Conservation (phyloP, 2,329 filamentous ascomycete species). For the Elsinoe arachidis region DNA sequence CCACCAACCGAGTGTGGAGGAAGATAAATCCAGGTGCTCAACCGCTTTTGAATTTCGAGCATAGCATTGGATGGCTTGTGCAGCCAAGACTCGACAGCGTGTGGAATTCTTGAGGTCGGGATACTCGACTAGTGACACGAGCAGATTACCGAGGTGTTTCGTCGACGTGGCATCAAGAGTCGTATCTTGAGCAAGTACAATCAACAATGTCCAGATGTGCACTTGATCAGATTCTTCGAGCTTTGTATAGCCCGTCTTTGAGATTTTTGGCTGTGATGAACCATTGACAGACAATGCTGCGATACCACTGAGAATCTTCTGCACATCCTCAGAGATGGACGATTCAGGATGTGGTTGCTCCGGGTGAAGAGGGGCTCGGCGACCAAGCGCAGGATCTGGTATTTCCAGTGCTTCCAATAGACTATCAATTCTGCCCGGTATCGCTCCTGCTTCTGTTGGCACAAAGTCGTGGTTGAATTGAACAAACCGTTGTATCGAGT, state of each 20-base stretch:
- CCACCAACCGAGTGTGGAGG: slow-evolving; percentile 65
- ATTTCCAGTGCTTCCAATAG: too few relatives aligned
- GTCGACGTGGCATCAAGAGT: neutral
- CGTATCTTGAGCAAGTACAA: neutral
- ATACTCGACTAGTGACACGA: slow-evolving; percentile 14
- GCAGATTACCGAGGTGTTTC: neutral
- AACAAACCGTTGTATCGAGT: neutral
- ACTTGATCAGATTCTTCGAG: slow-evolving; percentile 12
- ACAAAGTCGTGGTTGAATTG: neutral
- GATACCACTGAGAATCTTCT: neutral
- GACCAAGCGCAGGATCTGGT: too few relatives aligned
- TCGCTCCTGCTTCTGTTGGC: too few relatives aligned
- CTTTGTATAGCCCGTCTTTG: slow-evolving; percentile 21
- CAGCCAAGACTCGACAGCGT: slow-evolving; percentile 59
- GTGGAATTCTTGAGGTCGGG: slow-evolving; percentile 25
- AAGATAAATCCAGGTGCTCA: slow-evolving; percentile 57
- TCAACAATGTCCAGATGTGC: slow-evolving; percentile 10
- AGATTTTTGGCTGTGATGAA: neutral
- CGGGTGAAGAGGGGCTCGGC: too few relatives aligned
- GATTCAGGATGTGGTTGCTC: neutral
- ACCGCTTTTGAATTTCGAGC: slow-evolving; percentile 56
- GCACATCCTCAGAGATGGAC: neutral
- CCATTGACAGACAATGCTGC: neutral
- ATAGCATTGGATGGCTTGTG: slow-evolving; percentile 62
- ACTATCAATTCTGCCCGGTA: too few relatives aligned